phyloP scores from a whole-genome alignment of 495 filamentous ascomycete species.

The Staphylotrichum longicolle region DNA sequence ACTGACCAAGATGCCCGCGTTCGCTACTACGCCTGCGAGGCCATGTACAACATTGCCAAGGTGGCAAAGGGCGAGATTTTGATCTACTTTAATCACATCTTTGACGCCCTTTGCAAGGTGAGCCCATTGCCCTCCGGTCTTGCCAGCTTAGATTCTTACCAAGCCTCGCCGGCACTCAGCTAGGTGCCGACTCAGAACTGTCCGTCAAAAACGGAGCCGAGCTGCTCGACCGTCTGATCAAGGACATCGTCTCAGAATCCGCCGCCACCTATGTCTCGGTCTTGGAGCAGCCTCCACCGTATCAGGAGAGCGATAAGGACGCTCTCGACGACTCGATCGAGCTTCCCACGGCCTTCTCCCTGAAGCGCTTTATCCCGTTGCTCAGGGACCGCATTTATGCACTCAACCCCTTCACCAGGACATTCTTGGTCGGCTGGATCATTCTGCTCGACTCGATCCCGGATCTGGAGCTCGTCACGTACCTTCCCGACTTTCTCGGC shows the following conservation, averaged over 20 bases:
- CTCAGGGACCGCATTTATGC: conserved; percentile 91
- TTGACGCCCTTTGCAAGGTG: conserved; percentile 95
- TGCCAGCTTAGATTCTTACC: conserved; percentile 5
- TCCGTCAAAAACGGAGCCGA: conserved; percentile 99
- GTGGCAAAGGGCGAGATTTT: conserved; percentile 97
- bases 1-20: conserved; percentile 97
- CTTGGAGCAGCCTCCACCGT: conserved; percentile 59
- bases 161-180: conserved; percentile 48
- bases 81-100: conserved; percentile 96
- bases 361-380: conserved; percentile 86
- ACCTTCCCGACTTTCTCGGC: conserved; percentile 85
- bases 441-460: conserved; percentile 94
- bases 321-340: conserved; percentile 52
- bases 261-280: conserved; percentile 93
- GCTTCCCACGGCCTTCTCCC: conserved; percentile 85
- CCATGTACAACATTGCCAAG: conserved; percentile 99
- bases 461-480: conserved; percentile 90
- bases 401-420: conserved; percentile 89
- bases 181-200: conserved; percentile 92
- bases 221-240: conserved; percentile 90
- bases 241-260: conserved; percentile 97
- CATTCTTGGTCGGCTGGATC: conserved; percentile 95
- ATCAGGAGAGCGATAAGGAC: conserved; percentile 50
- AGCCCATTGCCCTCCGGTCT: conserved; percentile 22
- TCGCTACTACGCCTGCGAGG: conserved; percentile 98